Conservation (phyloP, 768 basidiomycete species). For the Agaricus subrufescens region DNA sequence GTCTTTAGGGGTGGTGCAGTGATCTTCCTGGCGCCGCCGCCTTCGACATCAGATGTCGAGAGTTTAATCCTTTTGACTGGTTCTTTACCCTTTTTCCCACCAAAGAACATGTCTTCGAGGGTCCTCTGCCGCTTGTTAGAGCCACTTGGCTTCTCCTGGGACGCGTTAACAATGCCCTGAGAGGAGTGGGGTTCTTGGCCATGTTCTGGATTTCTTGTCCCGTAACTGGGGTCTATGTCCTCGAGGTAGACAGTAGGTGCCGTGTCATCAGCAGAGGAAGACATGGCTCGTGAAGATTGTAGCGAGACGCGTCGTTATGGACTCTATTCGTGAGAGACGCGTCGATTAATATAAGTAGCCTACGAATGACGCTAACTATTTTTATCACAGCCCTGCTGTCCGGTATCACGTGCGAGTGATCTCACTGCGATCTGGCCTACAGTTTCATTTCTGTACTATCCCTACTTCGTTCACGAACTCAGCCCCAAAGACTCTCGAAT, state of each 20-base stretch:
- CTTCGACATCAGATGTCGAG: constrained; percentile 13
- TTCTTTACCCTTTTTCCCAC: constrained; percentile 22
- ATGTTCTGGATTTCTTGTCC: background rate
- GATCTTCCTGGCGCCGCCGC: background rate
- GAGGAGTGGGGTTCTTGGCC: background rate
- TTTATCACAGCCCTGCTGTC: background rate
- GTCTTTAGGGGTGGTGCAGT: constrained; percentile 2
- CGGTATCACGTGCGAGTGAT: constrained; percentile 5
- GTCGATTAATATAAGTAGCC: background rate
- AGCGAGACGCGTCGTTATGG: background rate
- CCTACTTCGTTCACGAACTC: background rate
- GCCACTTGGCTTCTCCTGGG: constrained; percentile 5
- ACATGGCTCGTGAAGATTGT: background rate
- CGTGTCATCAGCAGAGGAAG: constrained; percentile 2
- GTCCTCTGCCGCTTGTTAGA: constrained; percentile 55
- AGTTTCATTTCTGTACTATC: constrained; percentile 1
- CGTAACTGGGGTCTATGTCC: constrained; percentile 31
- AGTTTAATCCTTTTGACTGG: constrained; percentile 48
- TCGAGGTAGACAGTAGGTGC: constrained; percentile 36
- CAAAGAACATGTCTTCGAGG: constrained; percentile 58
- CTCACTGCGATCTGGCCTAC: background rate
- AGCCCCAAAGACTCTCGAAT: background rate
- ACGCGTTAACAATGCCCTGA: constrained; percentile 4
- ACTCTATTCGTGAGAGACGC: constrained; percentile 4
- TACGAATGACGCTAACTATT: background rate